Percentiles rank a stretch among this genome's conserved stretches.
phyloP scores from a whole-genome alignment of 2,329 filamentous ascomycete genomes.

The Penicillium palitans region DNA sequence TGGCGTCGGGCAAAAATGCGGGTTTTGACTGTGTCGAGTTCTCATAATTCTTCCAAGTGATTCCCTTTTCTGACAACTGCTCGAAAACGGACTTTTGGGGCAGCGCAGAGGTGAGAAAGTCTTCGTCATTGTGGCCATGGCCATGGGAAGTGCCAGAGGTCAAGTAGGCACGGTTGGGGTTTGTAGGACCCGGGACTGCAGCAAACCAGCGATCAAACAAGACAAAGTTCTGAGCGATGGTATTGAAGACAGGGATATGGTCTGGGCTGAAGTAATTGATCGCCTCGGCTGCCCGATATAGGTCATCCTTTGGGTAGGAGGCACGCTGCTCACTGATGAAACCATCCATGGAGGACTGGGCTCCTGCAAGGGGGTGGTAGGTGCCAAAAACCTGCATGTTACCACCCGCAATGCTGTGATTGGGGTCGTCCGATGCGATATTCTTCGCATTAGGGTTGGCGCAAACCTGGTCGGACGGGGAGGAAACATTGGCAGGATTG shows the following conservation, averaged over 20 bases:
- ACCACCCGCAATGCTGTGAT: conserved; percentile 45
- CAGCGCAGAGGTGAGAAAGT: conserved; percentile 36
- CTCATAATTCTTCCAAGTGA: conserved; percentile 52
- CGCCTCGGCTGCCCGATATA: conserved; percentile 42
- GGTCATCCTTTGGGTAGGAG: conserved; percentile 37
- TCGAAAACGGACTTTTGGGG: conserved; percentile 45
- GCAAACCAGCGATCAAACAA: conserved; percentile 50
- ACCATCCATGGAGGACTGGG: conserved; percentile 39
- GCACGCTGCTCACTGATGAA: conserved; percentile 47
- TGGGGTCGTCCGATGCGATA: conserved; percentile 46
- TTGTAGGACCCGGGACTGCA: conserved; percentile 43
- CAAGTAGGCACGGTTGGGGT: conserved; percentile 40
- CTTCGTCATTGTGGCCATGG: conserved; percentile 40
- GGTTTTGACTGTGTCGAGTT: conserved; percentile 38
- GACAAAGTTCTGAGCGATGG: conserved; percentile 47
- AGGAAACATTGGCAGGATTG: conserved; percentile 41
- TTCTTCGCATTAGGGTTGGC: conserved; percentile 40
- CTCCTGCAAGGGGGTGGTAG: conserved; percentile 35
- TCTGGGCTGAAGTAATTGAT: conserved; percentile 48
- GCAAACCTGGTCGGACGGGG: conserved; percentile 35
- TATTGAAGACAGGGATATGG: conserved; percentile 44
- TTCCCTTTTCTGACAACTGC: conserved; percentile 42
- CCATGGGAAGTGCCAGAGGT: conserved; percentile 45
- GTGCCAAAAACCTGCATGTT: conserved; percentile 47
- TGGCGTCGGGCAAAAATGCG: conserved; percentile 45